Percentiles rank a stretch among this genome's conserved stretches.
phyloP scores from a whole-genome alignment of 305 asterid species.

The Salvia sclarea region DNA sequence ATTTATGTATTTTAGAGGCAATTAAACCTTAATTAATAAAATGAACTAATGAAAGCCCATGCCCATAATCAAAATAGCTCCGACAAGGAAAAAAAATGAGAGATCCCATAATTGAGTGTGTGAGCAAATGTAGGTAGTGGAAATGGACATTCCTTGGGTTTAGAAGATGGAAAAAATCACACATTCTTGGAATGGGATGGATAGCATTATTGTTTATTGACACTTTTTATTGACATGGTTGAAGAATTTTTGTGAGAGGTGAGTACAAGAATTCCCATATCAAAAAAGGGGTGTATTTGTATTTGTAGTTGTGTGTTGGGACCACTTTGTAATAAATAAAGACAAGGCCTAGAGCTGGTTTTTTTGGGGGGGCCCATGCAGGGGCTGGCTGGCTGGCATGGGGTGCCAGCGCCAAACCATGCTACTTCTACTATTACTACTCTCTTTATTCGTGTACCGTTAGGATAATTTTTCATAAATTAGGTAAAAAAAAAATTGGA shows the following conservation, averaged over 20 bases:
- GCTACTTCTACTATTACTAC: not conserved
- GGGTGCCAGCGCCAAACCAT: not conserved
- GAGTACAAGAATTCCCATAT: constrained; percentile 23
- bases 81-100: not conserved
- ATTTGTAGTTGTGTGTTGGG: constrained; percentile 17
- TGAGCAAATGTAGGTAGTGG: constrained; percentile 16
- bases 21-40: not conserved
- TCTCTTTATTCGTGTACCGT: not conserved
- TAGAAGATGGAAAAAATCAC: constrained; percentile 11
- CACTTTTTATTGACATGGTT: constrained; percentile 14
- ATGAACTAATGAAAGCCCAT: too few species aligned
- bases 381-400: constrained; percentile 10
- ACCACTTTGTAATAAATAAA: constrained; percentile 37
- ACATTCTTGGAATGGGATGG: constrained; percentile 26
- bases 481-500: too few species aligned
- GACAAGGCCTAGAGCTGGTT: constrained; percentile 30
- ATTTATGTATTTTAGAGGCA: too few species aligned
- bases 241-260: constrained; percentile 17
- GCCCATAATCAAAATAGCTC: not conserved
- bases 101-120: constrained; percentile 3
- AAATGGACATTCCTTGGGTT: constrained; percentile 21
- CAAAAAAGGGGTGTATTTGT: constrained; percentile 20
- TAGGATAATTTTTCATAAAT: too few species aligned
- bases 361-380: constrained; percentile 39
- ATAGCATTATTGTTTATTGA: constrained; percentile 31